Percentiles rank a stretch among this genome's conserved stretches.
phyloP scores from a whole-genome alignment of 768 basidiomycete genomes.

The Pleurotus eryngii region DNA sequence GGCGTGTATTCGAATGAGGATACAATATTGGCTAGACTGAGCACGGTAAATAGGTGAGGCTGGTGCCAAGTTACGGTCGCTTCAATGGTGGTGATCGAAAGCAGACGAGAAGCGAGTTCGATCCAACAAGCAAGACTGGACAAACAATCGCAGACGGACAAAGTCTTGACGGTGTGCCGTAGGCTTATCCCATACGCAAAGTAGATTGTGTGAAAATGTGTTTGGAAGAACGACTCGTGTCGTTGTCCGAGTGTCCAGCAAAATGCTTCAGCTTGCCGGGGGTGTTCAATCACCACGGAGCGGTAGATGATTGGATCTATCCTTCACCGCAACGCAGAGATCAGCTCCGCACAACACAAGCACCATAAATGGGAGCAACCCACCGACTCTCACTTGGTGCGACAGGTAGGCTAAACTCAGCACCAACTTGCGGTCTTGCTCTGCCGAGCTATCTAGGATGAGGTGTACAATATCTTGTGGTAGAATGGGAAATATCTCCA shows the following conservation, averaged over 20 bases:
- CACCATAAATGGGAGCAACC: not conserved
- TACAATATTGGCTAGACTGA: too few species aligned
- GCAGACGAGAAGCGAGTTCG: too few species aligned
- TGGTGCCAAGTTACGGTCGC: too few species aligned
- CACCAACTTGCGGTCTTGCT: constrained; percentile 12
- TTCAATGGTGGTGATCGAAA: too few species aligned
- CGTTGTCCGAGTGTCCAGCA: constrained; percentile 9
- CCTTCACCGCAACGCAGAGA: not conserved
- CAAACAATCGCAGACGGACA: constrained; percentile 10
- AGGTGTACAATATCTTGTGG: constrained; percentile 14
- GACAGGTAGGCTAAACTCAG: constrained; percentile 9
- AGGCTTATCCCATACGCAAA: constrained; percentile 12
- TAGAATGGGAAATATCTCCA: constrained; percentile 6
- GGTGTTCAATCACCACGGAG: constrained; percentile 10
- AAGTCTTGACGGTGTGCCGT: constrained; percentile 9
- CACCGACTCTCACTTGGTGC: constrained; percentile 9
- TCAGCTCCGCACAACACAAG: too few species aligned
- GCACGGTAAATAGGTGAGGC: too few species aligned
- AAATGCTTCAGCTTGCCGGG: constrained; percentile 10
- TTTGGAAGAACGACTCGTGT: constrained; percentile 10
- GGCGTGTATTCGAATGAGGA: not conserved
- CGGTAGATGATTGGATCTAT: constrained; percentile 15
- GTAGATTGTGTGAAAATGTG: constrained; percentile 11
- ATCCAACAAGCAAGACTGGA: constrained; percentile 13
- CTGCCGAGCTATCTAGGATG: constrained; percentile 15